Evolutionary conservation across 164 flowering plant genomes (phyloP).

Genomic region (Kingdonia uniflora): DNA sequence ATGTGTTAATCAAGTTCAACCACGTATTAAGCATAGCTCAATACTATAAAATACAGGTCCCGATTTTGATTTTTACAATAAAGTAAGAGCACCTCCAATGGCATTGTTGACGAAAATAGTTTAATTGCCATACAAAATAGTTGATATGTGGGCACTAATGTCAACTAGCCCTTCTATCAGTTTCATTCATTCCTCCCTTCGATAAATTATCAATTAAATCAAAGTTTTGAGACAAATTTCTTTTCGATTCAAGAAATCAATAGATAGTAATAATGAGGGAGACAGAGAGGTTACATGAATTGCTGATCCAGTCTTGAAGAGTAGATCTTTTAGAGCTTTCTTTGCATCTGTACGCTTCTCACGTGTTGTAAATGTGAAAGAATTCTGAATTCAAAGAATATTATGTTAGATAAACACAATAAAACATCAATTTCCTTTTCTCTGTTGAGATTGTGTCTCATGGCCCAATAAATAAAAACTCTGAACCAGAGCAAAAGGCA

Average conservation of each 20-base stretch:
- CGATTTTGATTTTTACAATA: no score
- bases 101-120: no score
- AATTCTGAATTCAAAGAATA: slow-evolving; percentile 27
- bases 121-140: no score
- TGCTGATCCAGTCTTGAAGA: slow-evolving; percentile 29
- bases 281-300: slow-evolving; percentile 27
- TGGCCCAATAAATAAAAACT: not conserved
- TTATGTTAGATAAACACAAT: slow-evolving; percentile 1
- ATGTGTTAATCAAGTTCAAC: slow-evolving; percentile 4
- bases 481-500: not conserved
- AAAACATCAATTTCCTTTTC: not conserved
- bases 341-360: slow-evolving; percentile 73
- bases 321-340: slow-evolving; percentile 57
- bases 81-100: no score
- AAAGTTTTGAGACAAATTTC: no score
- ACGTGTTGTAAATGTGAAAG: slow-evolving; percentile 38
- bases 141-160: no score
- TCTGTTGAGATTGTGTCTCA: not conserved
- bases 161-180: no score
- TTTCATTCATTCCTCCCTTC: no score
- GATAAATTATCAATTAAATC: not conserved
- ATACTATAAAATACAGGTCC: not conserved
- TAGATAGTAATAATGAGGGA: not conserved
- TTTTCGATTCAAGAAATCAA: no score
- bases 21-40: not conserved